Evolutionary conservation across 306 rosid species (phyloP).

Genomic region (Begonia fuchsioides): DNA sequence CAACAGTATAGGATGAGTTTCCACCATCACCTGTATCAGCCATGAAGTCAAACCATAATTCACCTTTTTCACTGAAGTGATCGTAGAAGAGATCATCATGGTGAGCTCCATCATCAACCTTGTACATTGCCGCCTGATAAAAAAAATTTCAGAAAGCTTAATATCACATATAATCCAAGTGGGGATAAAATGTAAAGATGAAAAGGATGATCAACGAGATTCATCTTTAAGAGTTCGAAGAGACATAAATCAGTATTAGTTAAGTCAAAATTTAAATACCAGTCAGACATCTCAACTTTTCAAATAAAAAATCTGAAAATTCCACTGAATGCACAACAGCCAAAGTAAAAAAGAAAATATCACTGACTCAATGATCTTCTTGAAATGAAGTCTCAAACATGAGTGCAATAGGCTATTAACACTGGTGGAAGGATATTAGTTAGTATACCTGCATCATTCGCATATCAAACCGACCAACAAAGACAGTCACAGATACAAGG

Average conservation of each 20-base stretch:
- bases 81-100: conserved; percentile 53
- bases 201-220: neutral
- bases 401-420: no score
- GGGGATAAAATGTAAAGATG: neutral
- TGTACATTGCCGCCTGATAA: conserved; percentile 88
- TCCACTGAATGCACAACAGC: no score
- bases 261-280: no score
- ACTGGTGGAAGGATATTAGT: no score
- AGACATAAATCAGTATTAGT: neutral
- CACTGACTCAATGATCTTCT: no score
- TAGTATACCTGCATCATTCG: conserved; percentile 94
- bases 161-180: neutral
- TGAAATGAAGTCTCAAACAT: no score
- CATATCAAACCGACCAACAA: conserved; percentile 98
- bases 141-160: conserved; percentile 13
- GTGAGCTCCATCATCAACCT: conserved; percentile 41
- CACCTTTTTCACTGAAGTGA: conserved; percentile 65
- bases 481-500: conserved; percentile 88
- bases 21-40: conserved; percentile 99
- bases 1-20: conserved; percentile 85
- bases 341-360: no score
- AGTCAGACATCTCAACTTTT: no score
- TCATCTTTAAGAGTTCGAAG: neutral
- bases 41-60: conserved; percentile 95
- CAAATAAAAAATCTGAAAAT: no score